These are phyloP conservation scores for Kickxella alabastrina DNA, from an alignment of 192 early-diverging fungal genomes.

Conservation along the genomic window DNA sequence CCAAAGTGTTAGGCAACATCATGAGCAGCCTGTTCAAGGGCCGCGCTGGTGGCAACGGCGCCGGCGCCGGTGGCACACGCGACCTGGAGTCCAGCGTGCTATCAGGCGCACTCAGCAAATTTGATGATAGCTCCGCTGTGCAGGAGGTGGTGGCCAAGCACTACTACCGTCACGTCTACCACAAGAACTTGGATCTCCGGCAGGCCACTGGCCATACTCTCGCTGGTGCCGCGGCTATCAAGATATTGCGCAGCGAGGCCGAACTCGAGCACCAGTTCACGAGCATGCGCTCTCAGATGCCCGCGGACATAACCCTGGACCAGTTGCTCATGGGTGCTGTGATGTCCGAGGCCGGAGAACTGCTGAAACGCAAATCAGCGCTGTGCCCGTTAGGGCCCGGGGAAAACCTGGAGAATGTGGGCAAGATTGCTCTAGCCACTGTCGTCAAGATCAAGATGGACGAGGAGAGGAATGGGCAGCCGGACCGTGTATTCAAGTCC, in stretches of 20 bases:
- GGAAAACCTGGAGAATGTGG: constrained; percentile 36
- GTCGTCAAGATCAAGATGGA: constrained; percentile 48
- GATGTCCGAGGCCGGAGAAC: constrained; percentile 29
- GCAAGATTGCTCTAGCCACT: constrained; percentile 40
- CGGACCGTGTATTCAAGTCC: not conserved
- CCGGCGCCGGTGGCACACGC: constrained; percentile 15
- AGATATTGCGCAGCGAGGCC: constrained; percentile 25
- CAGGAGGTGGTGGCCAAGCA: constrained; percentile 38
- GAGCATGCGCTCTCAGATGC: constrained; percentile 7
- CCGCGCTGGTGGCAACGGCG: not conserved
- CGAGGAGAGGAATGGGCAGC: constrained; percentile 12
- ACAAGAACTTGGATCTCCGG: constrained; percentile 29
- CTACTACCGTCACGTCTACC: constrained; percentile 43
- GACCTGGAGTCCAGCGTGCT: constrained; percentile 18
- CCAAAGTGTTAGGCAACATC: constrained; percentile 39
- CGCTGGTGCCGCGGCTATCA: constrained; percentile 42
- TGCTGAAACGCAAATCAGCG: constrained; percentile 28
- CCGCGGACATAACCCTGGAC: constrained; percentile 29
- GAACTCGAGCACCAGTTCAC: constrained; percentile 20
- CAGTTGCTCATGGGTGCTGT: constrained; percentile 41
- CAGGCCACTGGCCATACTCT: constrained; percentile 27
- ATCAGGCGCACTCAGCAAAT: constrained; percentile 12
- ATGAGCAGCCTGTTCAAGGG: constrained; percentile 41
- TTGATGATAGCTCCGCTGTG: constrained; percentile 35
- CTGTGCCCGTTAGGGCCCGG: constrained; percentile 19